Evolutionary conservation across 2,329 filamentous ascomycete genomes (phyloP), one percentile per base, ranked within the genome.

Genomic region (Colletotrichum simmondsii): DNA sequence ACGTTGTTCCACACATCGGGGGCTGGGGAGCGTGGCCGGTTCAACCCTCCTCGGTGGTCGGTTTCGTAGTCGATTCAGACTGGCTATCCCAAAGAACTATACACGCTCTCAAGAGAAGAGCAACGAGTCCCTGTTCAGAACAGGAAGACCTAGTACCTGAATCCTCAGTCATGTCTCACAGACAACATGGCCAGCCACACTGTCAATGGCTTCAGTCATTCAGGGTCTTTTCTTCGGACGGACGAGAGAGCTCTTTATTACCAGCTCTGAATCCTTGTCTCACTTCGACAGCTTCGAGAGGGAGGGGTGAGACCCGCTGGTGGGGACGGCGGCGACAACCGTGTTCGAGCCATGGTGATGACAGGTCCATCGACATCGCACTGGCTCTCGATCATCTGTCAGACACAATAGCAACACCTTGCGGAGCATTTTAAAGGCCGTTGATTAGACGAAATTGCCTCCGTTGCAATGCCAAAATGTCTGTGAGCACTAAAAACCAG

Each of bases 51-150:
- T 66, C 56, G 16, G 28, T 57, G 28, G 10, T 32, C 60, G 28
- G 19, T 66, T 54, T 62, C 57, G 62, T 72, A 61, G 68, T 68
- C 42, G 49, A 62, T 32, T 35, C 35, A 46, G 71, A 73, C 61
- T 71, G 71, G 61, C 52, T 58, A 35, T 58, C 16, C 26, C 22
- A 42, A 72, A 35, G 59, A 58, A 24, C 56, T 42, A 14, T 30
- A 22, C 30, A 24, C 49, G n/a, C 62, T 68, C 58, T 42, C 42
- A 52, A 42, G 53, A 37, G 32, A 35, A 54, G 28, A 22, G 19
- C n/a, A 35, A 32, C 24, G 30, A 61, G 54, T 53, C 30, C 24
- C 61, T 16, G 30, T 42, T 52, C 35, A 32, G 60, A 42, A 56
- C 12, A 67, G 7, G 26, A 22, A 35, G 26, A 54, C 67, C 14